These are phyloP conservation scores for Brasilioporus rufonigricans DNA, from an alignment of 768 basidiomycete genomes.

Conservation along the genomic window DNA sequence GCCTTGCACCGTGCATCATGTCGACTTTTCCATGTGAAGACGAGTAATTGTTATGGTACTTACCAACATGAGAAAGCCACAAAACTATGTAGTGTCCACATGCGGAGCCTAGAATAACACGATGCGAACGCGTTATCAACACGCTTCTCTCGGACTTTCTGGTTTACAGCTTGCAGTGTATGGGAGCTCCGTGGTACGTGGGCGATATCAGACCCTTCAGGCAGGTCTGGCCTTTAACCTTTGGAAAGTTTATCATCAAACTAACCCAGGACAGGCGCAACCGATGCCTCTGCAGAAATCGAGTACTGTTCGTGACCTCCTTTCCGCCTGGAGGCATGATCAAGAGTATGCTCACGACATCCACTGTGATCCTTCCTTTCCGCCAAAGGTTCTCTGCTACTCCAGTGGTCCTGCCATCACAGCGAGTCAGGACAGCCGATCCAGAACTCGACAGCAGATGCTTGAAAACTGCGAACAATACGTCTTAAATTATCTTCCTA, in stretches of 20 bases:
- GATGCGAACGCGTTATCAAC: too few species aligned
- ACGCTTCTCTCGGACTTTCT: too few species aligned
- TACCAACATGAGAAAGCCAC: too few species aligned
- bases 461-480: slow-evolving; percentile 14
- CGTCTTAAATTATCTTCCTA: slow-evolving; percentile 19
- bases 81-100: too few species aligned
- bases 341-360: not conserved
- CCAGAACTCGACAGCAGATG: not conserved
- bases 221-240: too few species aligned
- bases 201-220: too few species aligned
- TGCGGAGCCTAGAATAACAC: too few species aligned
- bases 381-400: not conserved
- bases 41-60: too few species aligned
- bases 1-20: too few species aligned
- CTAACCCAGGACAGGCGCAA: not conserved
- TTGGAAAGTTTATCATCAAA: not conserved
- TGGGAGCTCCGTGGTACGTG: too few species aligned
- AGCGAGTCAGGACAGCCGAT: not conserved
- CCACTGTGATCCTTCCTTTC: not conserved
- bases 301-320: not conserved
- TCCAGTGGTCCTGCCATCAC: not conserved
- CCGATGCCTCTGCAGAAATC: not conserved
- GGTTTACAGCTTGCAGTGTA: too few species aligned
- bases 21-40: too few species aligned
- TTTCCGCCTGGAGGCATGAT: not conserved